A percentile compares a stretch with the other conserved stretches of the same genome.
These are phyloP conservation scores for Russula sp. DNA, from an alignment of 768 basidiomycete genomes.

Conservation along the genomic window DNA sequence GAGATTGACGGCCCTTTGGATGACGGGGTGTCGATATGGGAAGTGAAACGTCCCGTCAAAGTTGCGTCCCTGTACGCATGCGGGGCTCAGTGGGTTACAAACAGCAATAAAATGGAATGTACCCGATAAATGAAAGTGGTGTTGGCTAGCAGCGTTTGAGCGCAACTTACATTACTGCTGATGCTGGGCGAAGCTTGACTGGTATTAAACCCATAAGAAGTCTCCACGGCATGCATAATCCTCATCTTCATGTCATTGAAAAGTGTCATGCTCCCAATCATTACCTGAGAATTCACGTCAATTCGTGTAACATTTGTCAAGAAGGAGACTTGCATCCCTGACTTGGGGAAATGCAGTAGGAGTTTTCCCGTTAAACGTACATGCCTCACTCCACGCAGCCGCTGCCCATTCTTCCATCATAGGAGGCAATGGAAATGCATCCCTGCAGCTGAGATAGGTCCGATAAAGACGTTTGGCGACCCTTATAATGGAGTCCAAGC, in stretches of 20 bases:
- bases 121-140: conserved; percentile 8
- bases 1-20: conserved; percentile 10
- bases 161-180: neutral
- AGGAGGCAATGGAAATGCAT: neutral
- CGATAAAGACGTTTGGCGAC: neutral
- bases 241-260: neutral
- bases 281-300: neutral
- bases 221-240: neutral
- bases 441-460: conserved; percentile 1
- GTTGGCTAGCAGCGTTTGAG: neutral
- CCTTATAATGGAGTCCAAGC: neutral
- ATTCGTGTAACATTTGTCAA: neutral
- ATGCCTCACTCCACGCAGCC: neutral
- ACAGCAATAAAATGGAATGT: neutral
- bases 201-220: conserved; percentile 4
- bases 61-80: neutral
- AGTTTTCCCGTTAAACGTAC: neutral
- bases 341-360: neutral
- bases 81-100: neutral
- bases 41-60: neutral
- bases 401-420: neutral
- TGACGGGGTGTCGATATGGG: conserved; percentile 6
- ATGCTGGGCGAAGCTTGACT: conserved; percentile 2
- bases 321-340: neutral
- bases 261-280: neutral